Evolutionary conservation across 2,329 filamentous ascomycete genomes (phyloP), one percentile per base, ranked within the genome.

Genomic region (Colletotrichum melonis): DNA sequence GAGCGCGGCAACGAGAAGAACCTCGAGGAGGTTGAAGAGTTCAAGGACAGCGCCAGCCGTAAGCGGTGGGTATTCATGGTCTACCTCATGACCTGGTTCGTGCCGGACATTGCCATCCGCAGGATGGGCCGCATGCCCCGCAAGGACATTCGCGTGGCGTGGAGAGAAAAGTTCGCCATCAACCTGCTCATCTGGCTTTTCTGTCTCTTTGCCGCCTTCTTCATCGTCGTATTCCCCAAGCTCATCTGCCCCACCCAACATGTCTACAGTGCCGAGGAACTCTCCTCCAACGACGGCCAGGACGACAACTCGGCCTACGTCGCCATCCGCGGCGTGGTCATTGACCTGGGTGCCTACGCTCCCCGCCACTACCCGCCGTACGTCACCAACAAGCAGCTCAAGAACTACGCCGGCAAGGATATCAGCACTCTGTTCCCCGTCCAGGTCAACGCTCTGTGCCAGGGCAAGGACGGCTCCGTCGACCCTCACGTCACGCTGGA

Each of bases 121-220:
- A 87, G 88, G 78, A 74, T 97, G 54, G 96, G 96, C 26, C 89
- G 93, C 64, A 98, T 98, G 93, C 90, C 93, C 73, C 94, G 97
- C 74, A 97, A 97, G 81, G 97, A 99, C 81, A 91, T 99, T 9
- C 93, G 95, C 28, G 88, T 93, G 81, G 97, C 97, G 0, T 99
- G 97, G 97, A 90, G 97, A 80, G 97, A 99, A 82, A 99, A 99
- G 87, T 82, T 99, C 72, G 96, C 97, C 67, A 99, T 99, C 88
- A 99, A 99, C 86, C 88, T 99, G 82, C 89, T 98, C 80, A 99
- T 99, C 81, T 99, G 97, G 97, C 86, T 96, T 70, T 90, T 89
- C 80, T 98, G 96, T 84, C 86, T 85, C 19, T 83, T 94, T 62
- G 91, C 94, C 32, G 89, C 93, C 69, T 99, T 99, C 86, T 93